These are phyloP conservation scores for Gaeumannomyces tritici DNA, from an alignment of 2,329 filamentous ascomycete species.

Conservation along the genomic window DNA sequence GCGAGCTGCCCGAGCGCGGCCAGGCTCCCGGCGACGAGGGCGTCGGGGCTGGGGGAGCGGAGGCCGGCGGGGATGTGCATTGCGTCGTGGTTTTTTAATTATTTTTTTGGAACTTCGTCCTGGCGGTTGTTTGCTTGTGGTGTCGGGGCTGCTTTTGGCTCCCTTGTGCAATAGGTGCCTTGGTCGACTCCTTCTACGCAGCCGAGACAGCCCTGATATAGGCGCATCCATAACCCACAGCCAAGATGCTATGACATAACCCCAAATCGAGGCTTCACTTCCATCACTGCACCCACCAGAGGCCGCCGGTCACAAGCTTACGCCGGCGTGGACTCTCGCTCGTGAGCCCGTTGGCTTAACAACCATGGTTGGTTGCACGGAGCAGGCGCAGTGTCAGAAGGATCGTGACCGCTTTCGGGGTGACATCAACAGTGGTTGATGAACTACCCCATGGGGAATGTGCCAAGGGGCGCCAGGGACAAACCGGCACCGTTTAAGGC, in stretches of 20 bases:
- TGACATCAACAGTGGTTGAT: not conserved
- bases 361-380: not conserved
- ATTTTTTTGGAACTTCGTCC: too few species aligned
- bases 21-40: too few species aligned
- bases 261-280: too few species aligned
- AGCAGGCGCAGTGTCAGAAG: not conserved
- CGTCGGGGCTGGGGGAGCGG: not conserved
- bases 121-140: too few species aligned
- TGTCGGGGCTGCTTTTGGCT: too few species aligned
- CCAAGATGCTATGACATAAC: not conserved
- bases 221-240: not conserved
- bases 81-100: not conserved
- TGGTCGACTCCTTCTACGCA: too few species aligned
- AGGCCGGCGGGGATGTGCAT: not conserved
- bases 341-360: not conserved
- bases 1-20: too few species aligned
- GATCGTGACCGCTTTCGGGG: not conserved
- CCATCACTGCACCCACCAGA: not conserved
- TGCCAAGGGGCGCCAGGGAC: not conserved
- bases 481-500: not conserved
- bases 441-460: not conserved
- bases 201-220: not conserved
- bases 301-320: not conserved
- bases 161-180: too few species aligned
- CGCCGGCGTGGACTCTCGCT: too few species aligned